Evolutionary conservation across 1,139 yeast genomes (phyloP).

Genomic region (Debaryomyces sp.): DNA sequence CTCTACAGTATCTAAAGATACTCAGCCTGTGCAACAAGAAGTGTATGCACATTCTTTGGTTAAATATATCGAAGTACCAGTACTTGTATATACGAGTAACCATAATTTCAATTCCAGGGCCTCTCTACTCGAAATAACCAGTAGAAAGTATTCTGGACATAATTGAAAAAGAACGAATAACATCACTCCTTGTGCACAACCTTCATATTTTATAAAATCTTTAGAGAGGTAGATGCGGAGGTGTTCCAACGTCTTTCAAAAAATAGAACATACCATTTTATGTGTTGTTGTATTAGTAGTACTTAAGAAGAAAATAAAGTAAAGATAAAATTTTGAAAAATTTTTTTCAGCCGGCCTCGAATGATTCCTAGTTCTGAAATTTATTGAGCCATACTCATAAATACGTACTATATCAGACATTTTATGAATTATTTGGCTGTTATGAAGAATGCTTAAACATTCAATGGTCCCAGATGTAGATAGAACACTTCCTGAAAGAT

Average conservation of each 20-base stretch:
- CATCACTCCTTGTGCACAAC: constrained; percentile 43
- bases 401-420: neutral
- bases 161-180: constrained; percentile 20
- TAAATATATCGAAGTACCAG: constrained; percentile 5
- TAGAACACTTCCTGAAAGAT: neutral
- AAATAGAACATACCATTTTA: constrained; percentile 32
- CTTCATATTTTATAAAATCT: constrained; percentile 15
- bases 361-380: neutral
- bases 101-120: constrained; percentile 8
- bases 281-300: neutral
- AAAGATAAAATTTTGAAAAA: neutral
- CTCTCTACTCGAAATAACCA: neutral
- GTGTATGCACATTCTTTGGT: constrained; percentile 32
- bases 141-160: neutral
- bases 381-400: neutral
- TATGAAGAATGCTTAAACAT: neutral
- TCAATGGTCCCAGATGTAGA: neutral
- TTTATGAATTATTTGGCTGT: neutral
- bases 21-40: constrained; percentile 53
- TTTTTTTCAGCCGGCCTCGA: neutral
- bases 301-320: neutral
- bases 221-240: constrained; percentile 15
- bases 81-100: constrained; percentile 8
- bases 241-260: constrained; percentile 25
- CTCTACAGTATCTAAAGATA: constrained; percentile 49